Evolutionary conservation across 345 rosid genomes (phyloP), one percentile per base, ranked within the genome.

Genomic region (Cardamine resedifolia): DNA sequence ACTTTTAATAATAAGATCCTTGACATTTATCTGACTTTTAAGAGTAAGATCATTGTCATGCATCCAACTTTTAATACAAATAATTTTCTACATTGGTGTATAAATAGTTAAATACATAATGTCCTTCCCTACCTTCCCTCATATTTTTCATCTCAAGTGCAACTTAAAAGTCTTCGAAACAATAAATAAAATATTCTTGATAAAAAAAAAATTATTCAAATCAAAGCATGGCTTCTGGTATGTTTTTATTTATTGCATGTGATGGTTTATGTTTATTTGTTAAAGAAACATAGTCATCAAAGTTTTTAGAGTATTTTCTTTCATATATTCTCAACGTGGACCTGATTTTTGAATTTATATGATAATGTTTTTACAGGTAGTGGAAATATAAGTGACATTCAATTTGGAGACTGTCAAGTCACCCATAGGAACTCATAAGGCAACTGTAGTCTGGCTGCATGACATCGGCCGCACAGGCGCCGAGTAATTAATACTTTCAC

Each of bases 361-460:
- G 9, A 30, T 7, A 19, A 0, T 47, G 16, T 45, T 45, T 45
- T 18, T 19, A 64, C 43, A 64, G 55, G 33, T 44, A 11, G 15
- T 63, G 39, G 36, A 2, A 28, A 1, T 28, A 4, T 4, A 28
- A 28, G 31, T 28, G 31, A 7, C 31, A 4, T 3, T 28, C 31
- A 28, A 28, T 28, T 28, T 28, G 31, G 31, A 28, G 31, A 28
- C 31, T 28, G 31, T 28, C 31, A 28, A 28, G 7, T 28, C 31
- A 7, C 7, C 31, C 31, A 4, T 5, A 30, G 56, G 56, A 64
- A 7, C 1, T 33, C 68, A 31, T 27, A 47, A 47, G 53, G 68
- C 57, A 41, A 64, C 56, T 28, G 47, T 64, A 18, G 43, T 64
- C 20, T 45, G 56, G 68, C 15, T 64, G 39, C 68, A 64, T 7